Conservation (phyloP, 352 stramenopile genomes). For the Proteromonas lacertae region DNA sequence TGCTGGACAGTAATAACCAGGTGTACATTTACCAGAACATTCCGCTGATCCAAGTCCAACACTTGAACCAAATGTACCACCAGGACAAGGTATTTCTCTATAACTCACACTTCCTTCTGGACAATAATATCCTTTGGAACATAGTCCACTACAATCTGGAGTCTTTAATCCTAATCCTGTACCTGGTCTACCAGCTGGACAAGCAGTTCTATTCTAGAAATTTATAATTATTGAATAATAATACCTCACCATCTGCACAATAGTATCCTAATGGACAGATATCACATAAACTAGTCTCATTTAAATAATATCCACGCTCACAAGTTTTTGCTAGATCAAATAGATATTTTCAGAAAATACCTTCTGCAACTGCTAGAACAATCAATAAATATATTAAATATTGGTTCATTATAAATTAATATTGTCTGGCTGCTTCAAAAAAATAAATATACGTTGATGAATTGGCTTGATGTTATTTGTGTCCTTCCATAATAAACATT, state of each 20-base stretch:
- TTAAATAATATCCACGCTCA: too few relatives aligned
- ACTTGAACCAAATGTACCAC: not conserved
- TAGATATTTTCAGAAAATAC: too few relatives aligned
- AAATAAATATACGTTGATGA: too few relatives aligned
- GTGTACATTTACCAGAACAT: slow-evolving; percentile 9
- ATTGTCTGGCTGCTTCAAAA: too few relatives aligned
- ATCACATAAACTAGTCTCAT: too few relatives aligned
- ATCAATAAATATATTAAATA: too few relatives aligned
- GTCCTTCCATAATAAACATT: too few relatives aligned
- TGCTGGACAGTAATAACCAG: slow-evolving; percentile 10
- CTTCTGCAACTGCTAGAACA: too few relatives aligned
- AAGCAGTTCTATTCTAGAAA: not conserved
- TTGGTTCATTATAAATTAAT: too few relatives aligned
- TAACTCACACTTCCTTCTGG: not conserved
- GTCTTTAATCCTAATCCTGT: not conserved
- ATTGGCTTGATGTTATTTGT: too few relatives aligned
- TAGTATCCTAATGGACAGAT: slow-evolving; percentile 1
- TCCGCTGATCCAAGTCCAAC: not conserved
- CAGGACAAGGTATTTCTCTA: not conserved
- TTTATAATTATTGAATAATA: too few relatives aligned
- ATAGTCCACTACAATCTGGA: not conserved
- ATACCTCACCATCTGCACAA: slow-evolving; percentile 9
- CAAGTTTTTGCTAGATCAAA: too few relatives aligned
- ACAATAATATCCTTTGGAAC: not conserved
- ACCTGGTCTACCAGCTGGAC: not conserved